Percentiles rank a stretch among this genome's conserved stretches.
These are phyloP conservation scores for Leccinum barrowsii DNA, from an alignment of 768 basidiomycete genomes.

Conservation along the genomic window DNA sequence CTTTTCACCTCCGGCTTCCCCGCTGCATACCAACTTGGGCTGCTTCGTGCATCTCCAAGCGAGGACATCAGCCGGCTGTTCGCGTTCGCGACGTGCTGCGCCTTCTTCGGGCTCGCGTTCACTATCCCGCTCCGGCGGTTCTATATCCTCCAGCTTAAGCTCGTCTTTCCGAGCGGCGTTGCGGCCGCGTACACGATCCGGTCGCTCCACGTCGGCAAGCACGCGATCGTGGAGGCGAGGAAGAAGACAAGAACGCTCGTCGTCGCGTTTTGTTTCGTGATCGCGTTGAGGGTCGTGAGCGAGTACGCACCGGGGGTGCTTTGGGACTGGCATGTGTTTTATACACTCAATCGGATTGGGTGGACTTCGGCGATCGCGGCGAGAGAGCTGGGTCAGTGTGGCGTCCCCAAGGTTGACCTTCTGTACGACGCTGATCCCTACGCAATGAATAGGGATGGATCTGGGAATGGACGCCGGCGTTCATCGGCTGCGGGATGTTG, in stretches of 20 bases:
- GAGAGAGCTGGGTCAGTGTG: constrained; percentile 1
- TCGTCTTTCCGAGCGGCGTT: not conserved
- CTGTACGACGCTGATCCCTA: not conserved
- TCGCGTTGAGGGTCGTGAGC: not conserved
- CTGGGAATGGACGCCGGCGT: constrained; percentile 45
- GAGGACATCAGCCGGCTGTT: constrained; percentile 1
- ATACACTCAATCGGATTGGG: not conserved
- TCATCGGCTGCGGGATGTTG: constrained; percentile 58
- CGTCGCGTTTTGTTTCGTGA: not conserved
- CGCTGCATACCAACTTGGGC: not conserved
- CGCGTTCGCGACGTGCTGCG: not conserved
- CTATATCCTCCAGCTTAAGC: not conserved
- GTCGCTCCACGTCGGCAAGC: not conserved
- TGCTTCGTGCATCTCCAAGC: not conserved
- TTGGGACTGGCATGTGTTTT: constrained; percentile 2
- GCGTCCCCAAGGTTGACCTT: not conserved
- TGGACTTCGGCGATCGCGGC: not conserved
- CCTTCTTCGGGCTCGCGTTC: constrained; percentile 1
- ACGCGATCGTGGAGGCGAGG: not conserved
- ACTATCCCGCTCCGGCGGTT: not conserved
- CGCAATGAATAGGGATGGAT: constrained; percentile 15
- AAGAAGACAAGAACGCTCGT: constrained; percentile 1
- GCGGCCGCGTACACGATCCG: not conserved
- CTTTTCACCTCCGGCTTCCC: constrained; percentile 1
- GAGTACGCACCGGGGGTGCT: not conserved